Base-by-base conservation (phyloP, 768 basidiomycete species). In the Clathrus columnatus region DNA sequence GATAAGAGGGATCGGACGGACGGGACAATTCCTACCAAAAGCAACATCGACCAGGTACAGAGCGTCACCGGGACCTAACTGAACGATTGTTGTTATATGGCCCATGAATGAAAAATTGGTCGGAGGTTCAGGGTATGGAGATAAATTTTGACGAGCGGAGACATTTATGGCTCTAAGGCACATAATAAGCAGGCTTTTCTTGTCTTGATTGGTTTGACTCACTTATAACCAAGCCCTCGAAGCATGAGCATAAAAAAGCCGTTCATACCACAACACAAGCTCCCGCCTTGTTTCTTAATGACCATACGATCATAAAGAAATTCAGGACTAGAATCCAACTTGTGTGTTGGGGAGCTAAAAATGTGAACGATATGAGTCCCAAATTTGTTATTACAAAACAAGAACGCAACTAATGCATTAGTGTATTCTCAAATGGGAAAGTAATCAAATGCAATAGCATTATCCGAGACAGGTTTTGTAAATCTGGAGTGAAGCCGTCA, bases 201-300 rank as follows among this genome's bases (percentile, higher is more conserved):
- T n/a, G n/a, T n/a, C 20, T 23, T 5, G 14, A 3, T 18, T 47
- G 4, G 11, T 14, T 28, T 23, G 10, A 56, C 16, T 32, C n/a
- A 59, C 58, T 55, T 46, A 42, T 59, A 59, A 6, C 58, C 58
- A 4, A 59, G 24, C 5, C 48, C 56, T 18, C 58, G 58, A 10
- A 59, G 54, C 36, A 57, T 57, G 11, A 44, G 48, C 5, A 57
- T 46, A 2, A 59, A 41, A 23, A 59, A 49, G 5, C 55, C 49
- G 29, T 59, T 59, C 20, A 44, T 46, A 27, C 58, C 58, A 29
- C 46, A 59, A 50, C 58, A 59, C 28, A 42, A 59, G 14, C 26
- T 29, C 1, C 58, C 58, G 18, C 46, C 46, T 3, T 30, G 20
- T 63, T 74, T 75, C 46, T 75, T 3, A 16, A 14, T 28, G 16